A percentile compares a stretch with the other conserved stretches of the same genome.
Evolutionary conservation across 306 rosid genomes (phyloP).

Genomic region (Albizia julibrissin): DNA sequence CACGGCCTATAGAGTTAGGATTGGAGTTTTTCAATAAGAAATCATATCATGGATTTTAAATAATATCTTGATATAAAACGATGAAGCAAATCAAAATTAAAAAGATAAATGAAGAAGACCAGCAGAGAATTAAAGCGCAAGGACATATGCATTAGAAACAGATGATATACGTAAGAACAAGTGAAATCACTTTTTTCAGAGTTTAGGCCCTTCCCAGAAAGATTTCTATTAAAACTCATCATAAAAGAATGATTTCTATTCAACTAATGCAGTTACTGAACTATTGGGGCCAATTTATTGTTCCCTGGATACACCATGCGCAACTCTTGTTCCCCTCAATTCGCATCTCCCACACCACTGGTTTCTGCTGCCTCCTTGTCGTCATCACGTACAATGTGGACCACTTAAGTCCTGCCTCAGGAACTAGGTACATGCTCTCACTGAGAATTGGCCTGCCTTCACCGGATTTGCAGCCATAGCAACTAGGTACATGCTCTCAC

Average conservation of each 20-base stretch:
- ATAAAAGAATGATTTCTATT: neutral
- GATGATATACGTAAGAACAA: neutral
- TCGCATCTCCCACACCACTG: neutral
- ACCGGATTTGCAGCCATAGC: constrained; percentile 44
- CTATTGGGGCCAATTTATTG: neutral
- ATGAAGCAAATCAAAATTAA: neutral
- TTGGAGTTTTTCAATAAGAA: neutral
- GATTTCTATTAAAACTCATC: too few species aligned
- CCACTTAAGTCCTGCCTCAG: constrained; percentile 21
- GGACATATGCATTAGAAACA: neutral
- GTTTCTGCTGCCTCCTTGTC: neutral
- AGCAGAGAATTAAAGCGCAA: neutral
- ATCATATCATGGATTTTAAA: neutral
- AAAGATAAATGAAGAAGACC: neutral
- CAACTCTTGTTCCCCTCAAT: neutral
- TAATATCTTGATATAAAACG: neutral
- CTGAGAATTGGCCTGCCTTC: constrained; percentile 33
- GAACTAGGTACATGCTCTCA: too few species aligned
- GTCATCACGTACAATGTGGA: neutral
- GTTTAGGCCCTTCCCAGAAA: neutral
- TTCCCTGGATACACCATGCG: neutral
- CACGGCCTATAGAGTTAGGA: neutral
- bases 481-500: constrained; percentile 22
- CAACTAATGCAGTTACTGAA: neutral
- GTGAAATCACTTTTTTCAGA: neutral